Conservation (phyloP, 257 asterid genomes). For the Solanum lycopersicoides region DNA sequence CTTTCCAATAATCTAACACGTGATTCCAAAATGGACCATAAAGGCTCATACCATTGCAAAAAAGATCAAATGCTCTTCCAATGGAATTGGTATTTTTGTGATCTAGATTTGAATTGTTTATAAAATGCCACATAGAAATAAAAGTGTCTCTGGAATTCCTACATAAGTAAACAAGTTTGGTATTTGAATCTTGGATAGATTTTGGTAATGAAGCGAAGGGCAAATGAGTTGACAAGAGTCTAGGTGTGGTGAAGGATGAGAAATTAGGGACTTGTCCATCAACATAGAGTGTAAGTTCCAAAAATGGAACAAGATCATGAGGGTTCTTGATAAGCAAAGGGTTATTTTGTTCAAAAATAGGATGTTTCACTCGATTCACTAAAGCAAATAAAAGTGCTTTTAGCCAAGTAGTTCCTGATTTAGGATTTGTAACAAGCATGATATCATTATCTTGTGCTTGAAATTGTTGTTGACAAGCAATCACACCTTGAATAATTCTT, state of each 20-base stretch:
- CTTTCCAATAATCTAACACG: background rate
- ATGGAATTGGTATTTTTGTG: background rate
- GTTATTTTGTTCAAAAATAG: background rate
- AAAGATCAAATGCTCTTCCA: background rate
- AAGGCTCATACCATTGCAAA: background rate
- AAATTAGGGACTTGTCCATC: background rate
- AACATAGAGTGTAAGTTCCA: background rate
- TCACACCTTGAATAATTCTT: background rate
- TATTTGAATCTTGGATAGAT: too few species aligned
- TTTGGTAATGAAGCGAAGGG: too few species aligned
- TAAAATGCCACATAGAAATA: background rate
- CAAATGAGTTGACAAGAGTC: too few species aligned
- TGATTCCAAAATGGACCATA: slow-evolving; percentile 11
- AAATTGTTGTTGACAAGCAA: background rate
- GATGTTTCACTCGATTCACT: background rate
- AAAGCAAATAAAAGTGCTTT: slow-evolving; percentile 1
- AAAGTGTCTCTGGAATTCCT: too few species aligned
- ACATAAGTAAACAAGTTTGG: too few species aligned
- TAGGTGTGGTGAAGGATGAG: too few species aligned
- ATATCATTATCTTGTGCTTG: background rate
- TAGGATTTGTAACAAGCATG: too few species aligned
- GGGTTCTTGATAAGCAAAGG: background rate
- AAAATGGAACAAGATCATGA: background rate
- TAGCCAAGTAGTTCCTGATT: slow-evolving; percentile 9
- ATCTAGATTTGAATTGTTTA: background rate